Percentiles rank a stretch among this genome's conserved stretches.
phyloP scores from a whole-genome alignment of 2,329 filamentous ascomycete genomes.

The Rutstroemia sp. region DNA sequence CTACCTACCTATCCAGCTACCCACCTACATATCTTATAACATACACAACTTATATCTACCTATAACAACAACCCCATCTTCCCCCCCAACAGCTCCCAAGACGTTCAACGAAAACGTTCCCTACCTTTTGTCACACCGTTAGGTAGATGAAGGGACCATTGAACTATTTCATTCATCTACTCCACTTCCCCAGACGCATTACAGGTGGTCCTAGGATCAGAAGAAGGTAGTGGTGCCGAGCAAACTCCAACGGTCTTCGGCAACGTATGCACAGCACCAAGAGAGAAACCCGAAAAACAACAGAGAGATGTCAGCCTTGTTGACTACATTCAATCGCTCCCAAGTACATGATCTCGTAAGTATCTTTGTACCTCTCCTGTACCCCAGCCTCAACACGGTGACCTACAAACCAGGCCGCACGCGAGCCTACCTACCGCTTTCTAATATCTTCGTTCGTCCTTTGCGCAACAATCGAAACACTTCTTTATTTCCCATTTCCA shows the following conservation, averaged over 20 bases:
- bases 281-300: slow-evolving; percentile 13
- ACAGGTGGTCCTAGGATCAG: slow-evolving; percentile 4
- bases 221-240: slow-evolving; percentile 4
- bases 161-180: slow-evolving; percentile 7
- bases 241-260: slow-evolving; percentile 11
- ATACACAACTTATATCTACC: not conserved
- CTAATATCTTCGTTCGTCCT: not conserved
- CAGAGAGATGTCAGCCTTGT: slow-evolving; percentile 25
- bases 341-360: slow-evolving; percentile 25
- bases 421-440: slow-evolving; percentile 14
- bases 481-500: slow-evolving; percentile 7
- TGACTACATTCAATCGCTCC: slow-evolving; percentile 17
- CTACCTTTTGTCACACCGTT: not conserved
- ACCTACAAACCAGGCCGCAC: slow-evolving; percentile 23
- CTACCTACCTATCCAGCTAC: too few relatives aligned
- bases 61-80: slow-evolving; percentile 6
- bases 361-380: slow-evolving; percentile 24
- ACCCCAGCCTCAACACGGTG: slow-evolving; percentile 24
- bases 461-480: not conserved
- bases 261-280: slow-evolving; percentile 17
- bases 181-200: slow-evolving; percentile 9
- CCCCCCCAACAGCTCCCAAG: not conserved
- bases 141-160: slow-evolving; percentile 3
- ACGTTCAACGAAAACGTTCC: not conserved
- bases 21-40: too few relatives aligned